A percentile compares a stretch with the other conserved stretches of the same genome.
These are phyloP conservation scores for Phytophthora nicotianae DNA, from an alignment of 352 stramenopile genomes.

Conservation along the genomic window DNA sequence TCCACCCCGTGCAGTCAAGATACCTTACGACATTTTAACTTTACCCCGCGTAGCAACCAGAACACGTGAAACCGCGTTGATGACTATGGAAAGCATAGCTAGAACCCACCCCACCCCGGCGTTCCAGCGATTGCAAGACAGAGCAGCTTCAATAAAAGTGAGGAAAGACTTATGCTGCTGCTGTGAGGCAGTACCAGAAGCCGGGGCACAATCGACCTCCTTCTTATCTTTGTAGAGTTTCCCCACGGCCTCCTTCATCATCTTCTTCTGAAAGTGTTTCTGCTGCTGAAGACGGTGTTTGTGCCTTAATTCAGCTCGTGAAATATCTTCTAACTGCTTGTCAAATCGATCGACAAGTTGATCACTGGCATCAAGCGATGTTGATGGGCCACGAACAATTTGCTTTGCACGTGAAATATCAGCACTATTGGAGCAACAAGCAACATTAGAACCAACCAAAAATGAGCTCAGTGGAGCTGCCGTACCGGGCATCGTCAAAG, in stretches of 20 bases:
- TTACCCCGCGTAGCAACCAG: slow-evolving; percentile 19
- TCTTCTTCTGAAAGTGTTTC: slow-evolving; percentile 69
- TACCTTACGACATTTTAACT: slow-evolving; percentile 17
- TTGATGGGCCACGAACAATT: slow-evolving; percentile 22
- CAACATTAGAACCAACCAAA: slow-evolving; percentile 9
- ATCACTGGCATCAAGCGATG: slow-evolving; percentile 2
- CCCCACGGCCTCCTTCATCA: slow-evolving; percentile 78
- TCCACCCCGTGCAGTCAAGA: neutral
- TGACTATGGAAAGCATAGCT: slow-evolving; percentile 21
- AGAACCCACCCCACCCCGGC: slow-evolving; percentile 24
- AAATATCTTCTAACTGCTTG: slow-evolving; percentile 56
- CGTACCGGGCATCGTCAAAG: slow-evolving; percentile 69
- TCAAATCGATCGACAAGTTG: slow-evolving; percentile 39
- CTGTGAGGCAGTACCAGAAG: slow-evolving; percentile 4
- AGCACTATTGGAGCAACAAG: slow-evolving; percentile 25
- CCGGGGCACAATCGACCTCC: slow-evolving; percentile 16
- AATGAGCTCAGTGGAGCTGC: neutral
- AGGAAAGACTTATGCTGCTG: slow-evolving; percentile 17
- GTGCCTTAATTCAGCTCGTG: slow-evolving; percentile 48
- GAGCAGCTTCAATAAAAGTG: slow-evolving; percentile 11
- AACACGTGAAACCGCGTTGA: slow-evolving; percentile 22
- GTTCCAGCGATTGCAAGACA: slow-evolving; percentile 23
- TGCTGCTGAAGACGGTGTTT: slow-evolving; percentile 48
- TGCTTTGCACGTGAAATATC: slow-evolving; percentile 43
- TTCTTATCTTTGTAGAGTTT: slow-evolving; percentile 77